A percentile compares a stretch with the other conserved stretches of the same genome.
These are phyloP conservation scores for Elaeagnus macrophylla DNA, from an alignment of 306 rosid genomes.

Conservation along the genomic window DNA sequence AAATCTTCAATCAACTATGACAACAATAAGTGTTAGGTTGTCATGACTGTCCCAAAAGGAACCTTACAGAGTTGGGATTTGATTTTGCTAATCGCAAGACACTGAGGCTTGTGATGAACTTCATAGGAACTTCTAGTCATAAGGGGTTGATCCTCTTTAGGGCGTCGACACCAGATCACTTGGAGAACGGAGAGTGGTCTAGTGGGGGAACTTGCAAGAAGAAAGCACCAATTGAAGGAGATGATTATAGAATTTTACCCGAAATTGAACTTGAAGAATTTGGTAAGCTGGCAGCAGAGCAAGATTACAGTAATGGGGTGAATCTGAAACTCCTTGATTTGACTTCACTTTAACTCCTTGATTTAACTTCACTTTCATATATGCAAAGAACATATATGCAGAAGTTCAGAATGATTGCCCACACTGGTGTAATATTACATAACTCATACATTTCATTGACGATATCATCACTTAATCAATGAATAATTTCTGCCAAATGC, in stretches of 20 bases:
- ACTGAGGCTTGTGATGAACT: constrained; percentile 50
- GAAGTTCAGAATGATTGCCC: constrained; percentile 74
- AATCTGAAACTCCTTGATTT: constrained; percentile 63
- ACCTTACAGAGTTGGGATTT: constrained; percentile 66
- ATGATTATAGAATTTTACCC: constrained; percentile 40
- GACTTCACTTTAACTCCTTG: constrained; percentile 65
- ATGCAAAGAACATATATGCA: constrained; percentile 36
- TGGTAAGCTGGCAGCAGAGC: constrained; percentile 30
- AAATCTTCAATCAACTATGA: constrained; percentile 77
- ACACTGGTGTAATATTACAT: constrained; percentile 99
- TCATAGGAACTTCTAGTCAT: constrained; percentile 52
- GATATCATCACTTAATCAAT: too few relatives aligned
- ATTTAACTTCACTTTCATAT: constrained; percentile 51
- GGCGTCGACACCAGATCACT: constrained; percentile 89
- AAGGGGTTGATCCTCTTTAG: constrained; percentile 69
- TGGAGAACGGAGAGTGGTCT: constrained; percentile 95
- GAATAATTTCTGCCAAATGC: too few relatives aligned
- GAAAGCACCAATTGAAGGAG: constrained; percentile 58
- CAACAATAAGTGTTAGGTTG: constrained; percentile 65
- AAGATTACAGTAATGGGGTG: constrained; percentile 52
- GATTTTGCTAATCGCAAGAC: constrained; percentile 74
- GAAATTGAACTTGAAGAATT: constrained; percentile 65
- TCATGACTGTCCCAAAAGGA: constrained; percentile 61
- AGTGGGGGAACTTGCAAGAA: constrained; percentile 77
- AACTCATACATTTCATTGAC: too few relatives aligned